These are phyloP conservation scores for Basipetospora chlamydospora DNA, from an alignment of 2,329 filamentous ascomycete species.

Conservation along the genomic window DNA sequence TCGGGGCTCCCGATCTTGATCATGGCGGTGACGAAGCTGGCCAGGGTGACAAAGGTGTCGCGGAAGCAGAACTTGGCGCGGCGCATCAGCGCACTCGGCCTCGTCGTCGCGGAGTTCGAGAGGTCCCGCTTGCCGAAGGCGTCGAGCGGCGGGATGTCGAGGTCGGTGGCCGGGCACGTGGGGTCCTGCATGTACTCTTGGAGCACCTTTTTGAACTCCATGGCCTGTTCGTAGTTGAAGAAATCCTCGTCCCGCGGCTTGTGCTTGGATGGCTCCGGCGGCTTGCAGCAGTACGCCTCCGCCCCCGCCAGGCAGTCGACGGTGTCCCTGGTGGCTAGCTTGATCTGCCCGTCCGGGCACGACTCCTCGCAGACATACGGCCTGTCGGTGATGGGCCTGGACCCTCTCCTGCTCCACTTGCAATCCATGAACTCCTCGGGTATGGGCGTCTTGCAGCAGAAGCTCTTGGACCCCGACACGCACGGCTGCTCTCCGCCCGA, in stretches of 20 bases:
- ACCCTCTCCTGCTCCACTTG: background rate
- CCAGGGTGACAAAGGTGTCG: background rate
- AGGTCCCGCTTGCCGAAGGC: no score
- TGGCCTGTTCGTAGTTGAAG: conserved; percentile 4
- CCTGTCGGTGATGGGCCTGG: no score
- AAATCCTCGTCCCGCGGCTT: conserved; percentile 1
- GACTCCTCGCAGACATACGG: background rate
- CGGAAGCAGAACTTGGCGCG: conserved; percentile 2
- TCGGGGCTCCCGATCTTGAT: background rate
- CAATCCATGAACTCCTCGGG: background rate
- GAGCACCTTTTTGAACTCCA: conserved; percentile 6
- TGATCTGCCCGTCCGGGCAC: background rate
- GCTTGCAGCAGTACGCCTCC: background rate
- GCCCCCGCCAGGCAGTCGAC: background rate
- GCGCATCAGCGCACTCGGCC: background rate
- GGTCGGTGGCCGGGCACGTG: conserved; percentile 7
- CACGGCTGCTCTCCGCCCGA: background rate
- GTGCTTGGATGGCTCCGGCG: background rate
- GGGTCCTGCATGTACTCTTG: conserved; percentile 6
- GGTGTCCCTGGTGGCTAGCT: background rate
- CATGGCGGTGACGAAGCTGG: background rate
- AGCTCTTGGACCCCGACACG: background rate
- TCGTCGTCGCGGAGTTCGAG: background rate
- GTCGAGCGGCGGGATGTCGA: background rate
- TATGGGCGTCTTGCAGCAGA: background rate